Evolutionary conservation across 2,329 filamentous ascomycete genomes (phyloP), one percentile per base, ranked within the genome.

Genomic region (Lasiodiplodia sp.): DNA sequence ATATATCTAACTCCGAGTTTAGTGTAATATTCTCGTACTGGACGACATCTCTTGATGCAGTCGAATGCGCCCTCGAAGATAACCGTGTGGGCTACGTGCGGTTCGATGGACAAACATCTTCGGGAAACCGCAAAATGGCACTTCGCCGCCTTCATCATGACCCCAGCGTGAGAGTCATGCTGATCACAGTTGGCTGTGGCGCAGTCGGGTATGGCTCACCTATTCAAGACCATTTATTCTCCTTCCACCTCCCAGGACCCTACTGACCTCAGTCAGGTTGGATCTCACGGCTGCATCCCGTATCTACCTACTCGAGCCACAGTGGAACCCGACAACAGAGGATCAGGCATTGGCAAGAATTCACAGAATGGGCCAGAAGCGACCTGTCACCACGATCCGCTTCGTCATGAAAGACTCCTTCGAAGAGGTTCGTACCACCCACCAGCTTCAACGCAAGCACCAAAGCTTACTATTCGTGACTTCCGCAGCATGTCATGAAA

Each of bases 11-110:
- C 63, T 40, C 25, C 7, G 0, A 1, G 1, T 25, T 34, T 10
- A 86, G 85, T 60, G 78, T 86, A 18, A 80, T 87, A 0, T 87
- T 87, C 68, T 86, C 85, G 0, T 82, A 77, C 0, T 87, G 85
- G 85, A 80, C 82, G 18, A 71, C 81, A 12, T 86, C 82, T 0
- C 82, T 87, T 1, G 80, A 86, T 52, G 67, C 86, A 1, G 75
- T 86, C 0, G 76, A 84, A 62, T 70, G 69, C 0, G 82, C 80
- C 0, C 73, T 87, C 0, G 70, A 76, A 0, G 68, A 80, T 18
- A 72, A 75, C 0, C 68, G 62, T 0, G 40, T 64, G 1, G 21
- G 21, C 1, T 28, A 12, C 11, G 62, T 53, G 3, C 31, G 31
- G 4, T 53, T 65, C 23, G 62, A 65, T n/a, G 62, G 62, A 2